Conservation (phyloP, 495 filamentous ascomycete genomes). For the Penicillium dipodomyicola region DNA sequence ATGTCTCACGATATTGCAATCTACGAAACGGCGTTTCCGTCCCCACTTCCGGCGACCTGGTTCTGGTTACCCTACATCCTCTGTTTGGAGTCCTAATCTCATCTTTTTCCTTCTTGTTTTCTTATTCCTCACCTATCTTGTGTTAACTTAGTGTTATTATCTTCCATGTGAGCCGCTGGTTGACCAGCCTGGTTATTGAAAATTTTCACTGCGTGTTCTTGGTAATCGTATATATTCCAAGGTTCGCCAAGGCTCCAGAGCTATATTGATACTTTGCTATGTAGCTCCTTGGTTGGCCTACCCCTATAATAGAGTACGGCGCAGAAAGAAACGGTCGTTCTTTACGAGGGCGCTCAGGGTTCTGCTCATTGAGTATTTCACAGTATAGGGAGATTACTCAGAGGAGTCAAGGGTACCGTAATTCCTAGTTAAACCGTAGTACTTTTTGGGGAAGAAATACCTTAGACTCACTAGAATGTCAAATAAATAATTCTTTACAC, state of each 20-base stretch:
- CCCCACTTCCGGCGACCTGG: conserved; percentile 18
- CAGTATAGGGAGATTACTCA: too few species aligned
- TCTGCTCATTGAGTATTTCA: too few species aligned
- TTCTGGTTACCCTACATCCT: conserved; percentile 10
- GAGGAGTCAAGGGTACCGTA: too few species aligned
- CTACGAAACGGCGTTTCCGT: conserved; percentile 28
- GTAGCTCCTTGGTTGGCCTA: not conserved
- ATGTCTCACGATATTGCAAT: conserved; percentile 32
- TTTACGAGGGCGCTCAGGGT: too few species aligned
- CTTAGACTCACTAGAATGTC: too few species aligned
- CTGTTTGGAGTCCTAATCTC: conserved; percentile 15
- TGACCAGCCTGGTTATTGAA: conserved; percentile 3
- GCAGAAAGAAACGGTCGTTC: too few species aligned
- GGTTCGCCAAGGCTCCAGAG: not conserved
- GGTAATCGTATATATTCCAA: not conserved
- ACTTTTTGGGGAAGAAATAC: too few species aligned
- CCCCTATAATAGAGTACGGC: not conserved
- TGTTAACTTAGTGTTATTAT: conserved; percentile 13
- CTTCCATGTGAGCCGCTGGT: not conserved
- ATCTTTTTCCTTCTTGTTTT: conserved; percentile 10
- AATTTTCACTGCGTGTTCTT: not conserved
- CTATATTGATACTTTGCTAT: not conserved
- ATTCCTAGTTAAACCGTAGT: too few species aligned
- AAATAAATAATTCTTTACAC: too few species aligned
- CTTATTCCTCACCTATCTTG: conserved; percentile 11